Base-by-base conservation (phyloP, 352 stramenopile species). In the Pythium phragmitis region DNA sequence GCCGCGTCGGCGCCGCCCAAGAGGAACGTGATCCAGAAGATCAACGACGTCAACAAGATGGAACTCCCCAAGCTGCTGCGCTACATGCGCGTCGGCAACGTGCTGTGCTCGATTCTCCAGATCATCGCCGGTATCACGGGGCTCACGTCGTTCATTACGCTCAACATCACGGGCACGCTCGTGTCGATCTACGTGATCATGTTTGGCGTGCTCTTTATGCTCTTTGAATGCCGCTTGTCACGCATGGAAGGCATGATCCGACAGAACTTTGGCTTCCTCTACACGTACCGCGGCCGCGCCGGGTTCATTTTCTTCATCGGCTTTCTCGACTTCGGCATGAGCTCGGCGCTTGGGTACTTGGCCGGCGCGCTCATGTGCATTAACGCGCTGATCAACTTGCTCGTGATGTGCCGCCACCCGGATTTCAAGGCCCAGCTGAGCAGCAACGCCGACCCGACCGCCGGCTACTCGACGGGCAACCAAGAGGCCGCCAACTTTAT, bases 101-200 rank as follows among this genome's bases (percentile, higher is more conserved):
- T 95, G 52, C 67, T 75, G n/a, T 93, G 84, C 67, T 91, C 86
- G 9, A 79, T 92, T 54, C 63, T 95, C 42, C 84, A 93, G 75
- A 83, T 93, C 68, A 83, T 95, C 60, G 84, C 86, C 1, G 86
- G 86, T 12, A 66, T 93, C 63, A 80, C 88, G 60, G 86, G 86
- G 59, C 83, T 95, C 72, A 91, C 80, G 47, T 89, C 77, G 52
- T 93, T 95, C 70, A 91, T 95, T 68, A 95, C 86, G 71, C 82
- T 95, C 67, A 95, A 95, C 79, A 88, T 95, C 72, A 95, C 86
- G 61, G 86, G 86, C 72, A 90, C 82, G 36, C 75, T 95, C 56
- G 84, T 95, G 70, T 92, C 84, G 51, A 88, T 95, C 67, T 95
- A 95, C 74, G 86, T 95, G 51, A 93, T 95, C 70, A 91, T 92